phyloP scores from a whole-genome alignment of 345 rosid species.

The Euphorbia pulcherrima region DNA sequence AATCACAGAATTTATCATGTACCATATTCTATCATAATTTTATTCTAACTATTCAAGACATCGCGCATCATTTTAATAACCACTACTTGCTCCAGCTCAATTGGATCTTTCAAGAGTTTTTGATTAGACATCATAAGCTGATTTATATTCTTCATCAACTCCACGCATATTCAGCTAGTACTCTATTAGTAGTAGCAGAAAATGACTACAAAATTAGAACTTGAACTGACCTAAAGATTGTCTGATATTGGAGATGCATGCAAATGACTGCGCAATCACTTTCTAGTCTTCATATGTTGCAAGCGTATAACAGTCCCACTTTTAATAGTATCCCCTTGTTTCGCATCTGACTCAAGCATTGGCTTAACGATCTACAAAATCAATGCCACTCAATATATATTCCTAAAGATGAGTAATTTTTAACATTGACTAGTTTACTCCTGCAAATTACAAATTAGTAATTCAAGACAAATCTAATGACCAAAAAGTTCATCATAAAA shows the following conservation, averaged over 20 bases:
- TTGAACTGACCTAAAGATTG: conserved; percentile 72
- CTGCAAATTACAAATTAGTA: no score
- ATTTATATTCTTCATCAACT: background rate
- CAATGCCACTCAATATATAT: background rate
- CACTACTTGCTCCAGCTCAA: no score
- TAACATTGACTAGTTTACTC: no score
- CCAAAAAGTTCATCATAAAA: no score
- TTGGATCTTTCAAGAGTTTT: background rate
- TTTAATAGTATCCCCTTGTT: conserved; percentile 73
- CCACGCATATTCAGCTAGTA: background rate
- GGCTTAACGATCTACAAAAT: conserved; percentile 70
- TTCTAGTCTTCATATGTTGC: conserved; percentile 92
- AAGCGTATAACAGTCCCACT: conserved; percentile 68
- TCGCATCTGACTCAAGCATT: conserved; percentile 43
- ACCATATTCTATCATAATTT: background rate
- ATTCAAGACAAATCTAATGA: no score
- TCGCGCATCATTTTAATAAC: background rate
- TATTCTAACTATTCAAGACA: background rate
- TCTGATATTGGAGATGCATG: conserved; percentile 95
- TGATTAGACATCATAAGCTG: background rate
- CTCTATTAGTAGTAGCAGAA: background rate
- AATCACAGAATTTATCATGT: no score
- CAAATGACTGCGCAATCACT: conserved; percentile 92
- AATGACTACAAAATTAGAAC: background rate
- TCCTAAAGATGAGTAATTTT: background rate